Conservation (phyloP, 495 filamentous ascomycete species). For the Penicillium fimorum region DNA sequence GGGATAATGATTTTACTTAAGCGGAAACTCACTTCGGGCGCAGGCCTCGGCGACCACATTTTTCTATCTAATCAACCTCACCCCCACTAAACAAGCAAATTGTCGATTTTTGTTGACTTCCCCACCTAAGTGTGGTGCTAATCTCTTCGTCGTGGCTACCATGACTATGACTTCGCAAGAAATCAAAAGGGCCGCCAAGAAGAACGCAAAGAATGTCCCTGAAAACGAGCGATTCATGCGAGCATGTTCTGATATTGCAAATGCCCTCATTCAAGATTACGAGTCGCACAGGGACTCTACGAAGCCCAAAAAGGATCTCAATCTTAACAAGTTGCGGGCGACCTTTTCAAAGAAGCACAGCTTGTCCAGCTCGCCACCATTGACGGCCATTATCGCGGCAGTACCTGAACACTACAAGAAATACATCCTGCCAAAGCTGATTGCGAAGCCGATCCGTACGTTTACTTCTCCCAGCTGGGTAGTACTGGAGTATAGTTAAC, state of each 20-base stretch:
- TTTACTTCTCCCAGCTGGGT: not conserved
- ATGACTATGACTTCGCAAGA: conserved; percentile 59
- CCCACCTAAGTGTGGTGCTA: conserved; percentile 14
- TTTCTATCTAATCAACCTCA: conserved; percentile 30
- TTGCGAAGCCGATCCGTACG: conserved; percentile 93
- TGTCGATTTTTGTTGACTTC: not conserved
- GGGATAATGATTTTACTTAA: conserved; percentile 47
- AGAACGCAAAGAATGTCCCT: conserved; percentile 73
- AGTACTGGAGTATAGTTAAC: conserved; percentile 15
- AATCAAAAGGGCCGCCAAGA: conserved; percentile 51
- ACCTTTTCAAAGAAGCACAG: conserved; percentile 91
- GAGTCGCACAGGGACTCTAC: conserved; percentile 71
- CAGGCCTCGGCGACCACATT: conserved; percentile 30
- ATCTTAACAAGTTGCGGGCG: conserved; percentile 84
- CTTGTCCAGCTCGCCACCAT: conserved; percentile 77
- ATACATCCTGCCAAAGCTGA: conserved; percentile 91
- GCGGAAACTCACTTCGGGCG: conserved; percentile 37
- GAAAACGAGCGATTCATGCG: conserved; percentile 92
- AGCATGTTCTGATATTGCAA: conserved; percentile 93
- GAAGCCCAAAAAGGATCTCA: conserved; percentile 77
- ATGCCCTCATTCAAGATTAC: conserved; percentile 87
- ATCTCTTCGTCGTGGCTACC: conserved; percentile 55
- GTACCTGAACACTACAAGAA: conserved; percentile 99
- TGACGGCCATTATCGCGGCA: conserved; percentile 95
- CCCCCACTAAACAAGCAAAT: conserved; percentile 16